Evolutionary conservation across 345 rosid species (phyloP).

Genomic region (Citropsis articulata): DNA sequence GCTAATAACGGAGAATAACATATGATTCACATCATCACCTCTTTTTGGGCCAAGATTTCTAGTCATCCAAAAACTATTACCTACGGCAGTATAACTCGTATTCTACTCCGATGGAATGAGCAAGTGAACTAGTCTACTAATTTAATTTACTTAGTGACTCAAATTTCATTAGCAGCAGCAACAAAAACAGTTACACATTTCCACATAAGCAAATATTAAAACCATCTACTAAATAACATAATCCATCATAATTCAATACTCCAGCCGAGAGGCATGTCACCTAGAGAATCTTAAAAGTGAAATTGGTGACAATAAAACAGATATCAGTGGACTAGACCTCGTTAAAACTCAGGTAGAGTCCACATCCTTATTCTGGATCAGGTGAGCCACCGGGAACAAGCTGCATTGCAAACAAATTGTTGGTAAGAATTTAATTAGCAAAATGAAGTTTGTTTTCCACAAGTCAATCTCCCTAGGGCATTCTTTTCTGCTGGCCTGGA

Average conservation of each 20-base stretch:
- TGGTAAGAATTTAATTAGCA: background rate
- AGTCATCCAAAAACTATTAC: background rate
- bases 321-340: background rate
- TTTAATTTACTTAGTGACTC: too few species aligned
- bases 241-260: background rate
- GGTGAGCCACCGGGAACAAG: constrained; percentile 97
- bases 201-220: background rate
- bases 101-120: background rate
- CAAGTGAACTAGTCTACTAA: background rate
- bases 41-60: background rate
- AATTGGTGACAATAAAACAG: background rate
- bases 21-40: background rate
- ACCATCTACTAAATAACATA: background rate
- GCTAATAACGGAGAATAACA: too few species aligned
- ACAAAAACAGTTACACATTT: background rate
- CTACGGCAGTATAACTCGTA: background rate
- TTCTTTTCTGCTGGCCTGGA: background rate
- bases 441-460: background rate
- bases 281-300: background rate
- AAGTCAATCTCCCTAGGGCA: background rate
- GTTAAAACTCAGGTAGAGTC: constrained; percentile 1
- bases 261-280: background rate
- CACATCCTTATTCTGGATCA: constrained; percentile 34
- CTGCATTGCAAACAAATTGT: constrained; percentile 43
- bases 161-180: background rate